Base-by-base conservation (phyloP, 2,329 filamentous ascomycete genomes). In the Beauveria medogensis region DNA sequence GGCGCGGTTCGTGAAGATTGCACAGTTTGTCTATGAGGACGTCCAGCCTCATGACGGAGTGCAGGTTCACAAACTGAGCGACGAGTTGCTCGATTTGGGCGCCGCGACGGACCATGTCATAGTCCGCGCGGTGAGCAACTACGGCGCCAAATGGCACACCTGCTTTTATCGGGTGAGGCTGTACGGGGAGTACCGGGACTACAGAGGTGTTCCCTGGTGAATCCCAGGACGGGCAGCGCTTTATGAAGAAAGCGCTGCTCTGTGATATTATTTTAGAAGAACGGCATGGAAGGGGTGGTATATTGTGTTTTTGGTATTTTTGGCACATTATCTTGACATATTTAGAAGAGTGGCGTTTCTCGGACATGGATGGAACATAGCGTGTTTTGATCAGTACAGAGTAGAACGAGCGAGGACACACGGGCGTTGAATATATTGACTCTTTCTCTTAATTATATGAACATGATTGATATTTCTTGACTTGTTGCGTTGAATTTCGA, bases 161-260 rank as follows among this genome's bases (percentile, higher is more conserved):
- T 89, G 86, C 69, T 81, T 89, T 66, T 89, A 89, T 71, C 76
- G 85, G 1, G 71, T 87, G n/a, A 74, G 79, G 60, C 62, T 89
- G 50, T 87, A 83, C 68, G 74, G 86, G 79, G 18, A 67, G 41
- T 67, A 69, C 61, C 58, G 58, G 52, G 50, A 58, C 3, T 48
- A 54, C 18, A 20, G 43, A n/a, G 46, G 34, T 24, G 24, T n/a
- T 7, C 14, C 28, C 28, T 46, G 18, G 20, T 58, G 26, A 40
- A n/a, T 14, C n/a, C 47, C 10, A 9, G 18, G 12, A 37, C 34
- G 14, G 16, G 24, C 16, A 14, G 12, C 14, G 9, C 18, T 16
- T 14, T 1, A 14, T 30, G 10, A 26, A 30, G 40, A 8, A 26
- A 26, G 22, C 18, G 40, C n/a, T 10, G 6, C 18, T 20, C 12